Conservation (phyloP, 768 basidiomycete genomes). For the Lentinula lateritia region DNA sequence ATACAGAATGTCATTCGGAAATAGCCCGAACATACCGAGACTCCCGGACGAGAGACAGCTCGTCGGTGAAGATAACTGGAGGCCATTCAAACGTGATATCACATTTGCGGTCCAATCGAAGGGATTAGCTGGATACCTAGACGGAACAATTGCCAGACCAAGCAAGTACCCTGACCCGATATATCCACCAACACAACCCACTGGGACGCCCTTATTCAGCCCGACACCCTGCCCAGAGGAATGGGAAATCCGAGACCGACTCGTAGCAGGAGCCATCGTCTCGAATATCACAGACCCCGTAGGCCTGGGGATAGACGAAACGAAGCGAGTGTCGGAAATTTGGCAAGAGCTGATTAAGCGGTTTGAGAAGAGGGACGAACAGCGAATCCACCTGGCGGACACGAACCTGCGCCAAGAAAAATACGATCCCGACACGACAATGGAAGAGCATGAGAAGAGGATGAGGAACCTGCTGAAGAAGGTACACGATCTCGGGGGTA, state of each 20-base stretch:
- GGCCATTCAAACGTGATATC: neutral
- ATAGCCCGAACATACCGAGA: too few relatives aligned
- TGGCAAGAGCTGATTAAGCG: neutral
- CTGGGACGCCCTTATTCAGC: neutral
- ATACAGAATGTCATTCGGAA: too few relatives aligned
- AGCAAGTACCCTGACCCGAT: neutral
- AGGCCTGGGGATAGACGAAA: too few relatives aligned
- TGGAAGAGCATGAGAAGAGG: neutral
- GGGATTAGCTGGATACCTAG: neutral
- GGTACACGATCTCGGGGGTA: neutral
- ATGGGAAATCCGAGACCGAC: neutral
- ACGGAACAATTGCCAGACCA: neutral
- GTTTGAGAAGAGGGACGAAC: neutral
- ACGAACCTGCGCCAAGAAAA: neutral
- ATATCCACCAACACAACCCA: neutral
- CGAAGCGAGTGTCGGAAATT: neutral
- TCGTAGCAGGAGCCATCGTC: too few relatives aligned
- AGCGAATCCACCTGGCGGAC: neutral
- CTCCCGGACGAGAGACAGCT: too few relatives aligned
- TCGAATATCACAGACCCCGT: too few relatives aligned
- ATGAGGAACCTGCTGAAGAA: neutral
- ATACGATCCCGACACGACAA: neutral
- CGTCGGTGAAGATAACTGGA: neutral
- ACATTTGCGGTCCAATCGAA: neutral
- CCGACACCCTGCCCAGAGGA: neutral